Conservation (phyloP, 805 yeast species). For the Cyberlindnera lachancei region DNA sequence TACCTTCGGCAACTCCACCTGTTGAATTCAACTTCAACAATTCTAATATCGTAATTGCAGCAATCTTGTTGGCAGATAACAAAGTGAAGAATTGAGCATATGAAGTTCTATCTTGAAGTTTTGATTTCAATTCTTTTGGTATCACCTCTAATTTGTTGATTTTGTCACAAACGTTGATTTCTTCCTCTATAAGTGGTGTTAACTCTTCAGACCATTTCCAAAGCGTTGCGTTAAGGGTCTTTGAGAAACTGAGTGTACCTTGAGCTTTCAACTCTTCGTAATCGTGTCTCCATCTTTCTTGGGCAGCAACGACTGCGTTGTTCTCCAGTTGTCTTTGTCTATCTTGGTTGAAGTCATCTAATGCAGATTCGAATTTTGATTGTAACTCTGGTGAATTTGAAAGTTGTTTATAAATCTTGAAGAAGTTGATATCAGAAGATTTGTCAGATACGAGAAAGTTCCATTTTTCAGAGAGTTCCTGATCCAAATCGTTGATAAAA, state of each 20-base stretch:
- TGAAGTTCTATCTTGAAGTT: slow-evolving; percentile 35
- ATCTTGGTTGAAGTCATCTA: slow-evolving; percentile 64
- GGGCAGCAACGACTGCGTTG: slow-evolving; percentile 77
- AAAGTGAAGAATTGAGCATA: slow-evolving; percentile 74
- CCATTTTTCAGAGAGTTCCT: slow-evolving; percentile 27
- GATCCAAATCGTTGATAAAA: slow-evolving; percentile 25
- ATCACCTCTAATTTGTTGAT: slow-evolving; percentile 24
- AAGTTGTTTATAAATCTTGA: slow-evolving; percentile 52
- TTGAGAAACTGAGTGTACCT: slow-evolving; percentile 46
- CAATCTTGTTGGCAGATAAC: slow-evolving; percentile 73
- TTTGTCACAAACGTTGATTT: slow-evolving; percentile 47
- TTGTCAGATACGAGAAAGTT: slow-evolving; percentile 25
- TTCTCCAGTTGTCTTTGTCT: slow-evolving; percentile 75
- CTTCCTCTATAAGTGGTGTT: slow-evolving; percentile 64
- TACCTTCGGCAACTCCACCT: slow-evolving; percentile 71
- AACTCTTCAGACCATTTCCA: slow-evolving; percentile 81
- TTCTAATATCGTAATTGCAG: slow-evolving; percentile 80
- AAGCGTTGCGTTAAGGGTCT: slow-evolving; percentile 61
- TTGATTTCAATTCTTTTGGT: slow-evolving; percentile 19
- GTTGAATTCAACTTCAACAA: slow-evolving; percentile 65
- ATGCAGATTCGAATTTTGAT: slow-evolving; percentile 50
- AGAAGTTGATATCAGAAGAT: slow-evolving; percentile 44
- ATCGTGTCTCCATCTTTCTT: slow-evolving; percentile 81
- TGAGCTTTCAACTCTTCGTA: slow-evolving; percentile 57
- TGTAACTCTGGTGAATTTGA: slow-evolving; percentile 34